Evolutionary conservation across 768 basidiomycete genomes (phyloP).

Genomic region (Termitomyces sp.): DNA sequence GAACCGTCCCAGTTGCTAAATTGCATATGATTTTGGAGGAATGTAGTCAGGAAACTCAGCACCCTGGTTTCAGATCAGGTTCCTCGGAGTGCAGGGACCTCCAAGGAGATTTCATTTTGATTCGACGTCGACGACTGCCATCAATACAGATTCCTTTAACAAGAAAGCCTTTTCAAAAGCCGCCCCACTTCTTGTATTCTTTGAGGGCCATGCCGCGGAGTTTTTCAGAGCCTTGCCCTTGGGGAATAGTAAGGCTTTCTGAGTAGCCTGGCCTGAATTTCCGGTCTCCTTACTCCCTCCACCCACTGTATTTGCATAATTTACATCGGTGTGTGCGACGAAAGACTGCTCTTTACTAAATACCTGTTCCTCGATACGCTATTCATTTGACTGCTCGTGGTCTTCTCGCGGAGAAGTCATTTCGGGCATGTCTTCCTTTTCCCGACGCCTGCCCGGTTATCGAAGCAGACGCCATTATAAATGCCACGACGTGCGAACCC

Average conservation of each 20-base stretch:
- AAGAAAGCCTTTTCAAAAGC: constrained; percentile 3
- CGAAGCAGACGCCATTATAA: constrained; percentile 18
- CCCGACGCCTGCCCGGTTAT: constrained; percentile 18
- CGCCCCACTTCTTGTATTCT: not conserved
- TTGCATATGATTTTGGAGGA: not conserved
- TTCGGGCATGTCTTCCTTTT: constrained; percentile 23
- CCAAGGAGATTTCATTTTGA: constrained; percentile 6
- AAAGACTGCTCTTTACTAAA: not conserved
- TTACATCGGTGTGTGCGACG: not conserved
- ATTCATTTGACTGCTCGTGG: constrained; percentile 3
- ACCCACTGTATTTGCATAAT: not conserved
- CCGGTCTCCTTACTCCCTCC: not conserved
- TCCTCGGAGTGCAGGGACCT: constrained; percentile 1
- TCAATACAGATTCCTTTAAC: constrained; percentile 6
- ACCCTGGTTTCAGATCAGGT: not conserved
- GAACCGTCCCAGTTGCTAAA: not conserved
- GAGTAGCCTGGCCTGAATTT: not conserved
- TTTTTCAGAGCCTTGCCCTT: not conserved
- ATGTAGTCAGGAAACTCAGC: not conserved
- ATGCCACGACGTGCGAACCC: constrained; percentile 16
- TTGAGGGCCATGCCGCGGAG: not conserved
- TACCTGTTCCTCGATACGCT: not conserved
- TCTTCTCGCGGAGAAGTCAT: constrained; percentile 13
- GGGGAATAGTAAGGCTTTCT: not conserved
- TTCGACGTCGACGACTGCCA: not conserved